phyloP scores from a whole-genome alignment of 352 stramenopile species.

The Detonula confervacea region DNA sequence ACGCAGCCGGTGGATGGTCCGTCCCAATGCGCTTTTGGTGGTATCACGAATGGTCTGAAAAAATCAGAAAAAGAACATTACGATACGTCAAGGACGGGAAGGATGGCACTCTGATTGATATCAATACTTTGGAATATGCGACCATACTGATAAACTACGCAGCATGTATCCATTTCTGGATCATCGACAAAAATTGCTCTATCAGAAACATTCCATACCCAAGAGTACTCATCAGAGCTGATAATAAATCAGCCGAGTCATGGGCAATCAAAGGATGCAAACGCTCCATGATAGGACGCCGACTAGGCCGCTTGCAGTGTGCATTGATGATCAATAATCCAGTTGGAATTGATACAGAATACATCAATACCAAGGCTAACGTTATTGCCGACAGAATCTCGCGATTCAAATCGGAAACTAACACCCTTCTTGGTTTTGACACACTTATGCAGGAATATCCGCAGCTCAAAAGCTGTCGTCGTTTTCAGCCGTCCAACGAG shows the following conservation, averaged over 20 bases:
- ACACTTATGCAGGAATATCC: conserved; percentile 36
- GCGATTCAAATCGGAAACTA: conserved; percentile 21
- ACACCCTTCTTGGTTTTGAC: conserved; percentile 15
- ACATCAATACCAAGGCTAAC: conserved; percentile 40
- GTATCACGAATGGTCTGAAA: conserved; percentile 5
- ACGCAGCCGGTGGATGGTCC: conserved; percentile 17
- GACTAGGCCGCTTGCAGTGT: conserved; percentile 35
- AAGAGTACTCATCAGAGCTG: conserved; percentile 7
- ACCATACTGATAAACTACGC: conserved; percentile 41
- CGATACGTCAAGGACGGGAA: conserved; percentile 8
- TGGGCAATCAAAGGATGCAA: conserved; percentile 45
- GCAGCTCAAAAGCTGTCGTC: conserved; percentile 27
- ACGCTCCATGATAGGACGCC: conserved; percentile 13
- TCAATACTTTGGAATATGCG: conserved; percentile 37
- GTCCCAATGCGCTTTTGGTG: conserved; percentile 32
- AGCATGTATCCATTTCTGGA: not conserved
- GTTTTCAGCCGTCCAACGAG: conserved; percentile 35
- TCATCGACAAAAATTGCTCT: not conserved
- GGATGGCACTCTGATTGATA: conserved; percentile 8
- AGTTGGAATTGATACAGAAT: conserved; percentile 29
- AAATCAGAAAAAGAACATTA: conserved; percentile 7
- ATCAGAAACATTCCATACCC: conserved; percentile 18
- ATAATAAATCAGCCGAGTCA: conserved; percentile 39
- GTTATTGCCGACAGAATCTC: conserved; percentile 52
- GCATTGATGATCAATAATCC: conserved; percentile 48